Evolutionary conservation across 768 basidiomycete species (phyloP).

Genomic region (Pleurotus citrinopileatus): DNA sequence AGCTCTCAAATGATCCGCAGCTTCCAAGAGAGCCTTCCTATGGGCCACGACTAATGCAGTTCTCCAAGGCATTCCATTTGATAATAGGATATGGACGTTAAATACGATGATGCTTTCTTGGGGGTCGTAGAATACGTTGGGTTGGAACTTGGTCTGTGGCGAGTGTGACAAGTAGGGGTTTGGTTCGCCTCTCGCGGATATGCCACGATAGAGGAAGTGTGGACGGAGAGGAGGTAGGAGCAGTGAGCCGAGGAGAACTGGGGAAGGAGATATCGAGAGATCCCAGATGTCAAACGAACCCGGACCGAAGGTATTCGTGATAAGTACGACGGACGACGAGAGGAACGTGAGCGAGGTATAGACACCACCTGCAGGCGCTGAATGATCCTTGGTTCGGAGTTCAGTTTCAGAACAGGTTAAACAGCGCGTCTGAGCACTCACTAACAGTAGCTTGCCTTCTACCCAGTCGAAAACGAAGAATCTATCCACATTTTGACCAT

Average conservation of each 20-base stretch:
- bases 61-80: conserved; percentile 1
- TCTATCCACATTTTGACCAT: conserved; percentile 14
- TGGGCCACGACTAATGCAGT: conserved; percentile 34
- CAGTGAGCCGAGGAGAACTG: conserved; percentile 9
- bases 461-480: conserved; percentile 45
- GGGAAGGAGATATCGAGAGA: conserved; percentile 17
- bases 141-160: conserved; percentile 16
- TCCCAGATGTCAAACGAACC: conserved; percentile 33
- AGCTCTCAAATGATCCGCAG: conserved; percentile 11
- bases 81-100: conserved; percentile 23
- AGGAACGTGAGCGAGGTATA: conserved; percentile 33
- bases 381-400: conserved; percentile 14
- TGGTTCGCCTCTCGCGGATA: conserved; percentile 39
- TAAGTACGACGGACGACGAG: conserved; percentile 26
- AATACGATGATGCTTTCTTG: conserved; percentile 32
- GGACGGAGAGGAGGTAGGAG: conserved; percentile 22
- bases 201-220: conserved; percentile 17
- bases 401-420: background rate
- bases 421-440: conserved; percentile 17
- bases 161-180: conserved; percentile 25
- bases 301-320: conserved; percentile 27
- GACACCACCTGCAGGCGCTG: conserved; percentile 20
- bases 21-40: conserved; percentile 24
- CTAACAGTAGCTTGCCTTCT: conserved; percentile 32
- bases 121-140: conserved; percentile 19